Evolutionary conservation across 148 eudicot species (phyloP), one percentile per base, ranked within the genome.

Genomic region (Camellia japonica): DNA sequence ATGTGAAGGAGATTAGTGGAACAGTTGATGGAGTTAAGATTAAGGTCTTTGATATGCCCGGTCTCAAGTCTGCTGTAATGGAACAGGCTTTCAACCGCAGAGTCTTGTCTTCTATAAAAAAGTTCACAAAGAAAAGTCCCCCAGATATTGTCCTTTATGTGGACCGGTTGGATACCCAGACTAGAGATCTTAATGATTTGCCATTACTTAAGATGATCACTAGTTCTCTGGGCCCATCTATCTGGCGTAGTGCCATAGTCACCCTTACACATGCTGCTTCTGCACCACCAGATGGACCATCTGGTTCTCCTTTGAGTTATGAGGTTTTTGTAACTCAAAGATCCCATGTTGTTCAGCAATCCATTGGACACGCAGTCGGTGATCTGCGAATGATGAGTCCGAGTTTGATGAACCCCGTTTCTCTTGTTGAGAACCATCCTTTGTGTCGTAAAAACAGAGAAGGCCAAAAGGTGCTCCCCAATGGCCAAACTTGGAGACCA

Each of bases 251-350:
- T 82, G 91, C 94, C 43, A 87, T 96, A 75, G 91, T 96, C 69
- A 90, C 99, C 62, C 92, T 96, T 3, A 92, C 99, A 55, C 99
- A 96, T 86, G 97, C 87, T 71, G 91, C 95, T 59, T 91, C 91
- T 80, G 99, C 99, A 47, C 99, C 99, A 12, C 99, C 99, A 12
- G 99, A 96, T 80, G 99, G 99, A 18, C 98, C 98, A 49, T 84
- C 93, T 74, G 99, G 99, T 30, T 73, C 90, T 63, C 95, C 99
- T 56, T 82, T 96, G 86, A 89, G 91, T 81, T 96, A 96, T 41
- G 97, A 96, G 60, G 91, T 86, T 79, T 96, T 93, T 80, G 99
- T 96, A 63, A 89, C 92, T 77, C 97, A 96, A 78, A 89, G 99
- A 63, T 92, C 98, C 18, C 98, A 92, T 68, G 88, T 94, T 64